phyloP scores from a whole-genome alignment of 129 eudicot species.

The Deinandra increscens region DNA sequence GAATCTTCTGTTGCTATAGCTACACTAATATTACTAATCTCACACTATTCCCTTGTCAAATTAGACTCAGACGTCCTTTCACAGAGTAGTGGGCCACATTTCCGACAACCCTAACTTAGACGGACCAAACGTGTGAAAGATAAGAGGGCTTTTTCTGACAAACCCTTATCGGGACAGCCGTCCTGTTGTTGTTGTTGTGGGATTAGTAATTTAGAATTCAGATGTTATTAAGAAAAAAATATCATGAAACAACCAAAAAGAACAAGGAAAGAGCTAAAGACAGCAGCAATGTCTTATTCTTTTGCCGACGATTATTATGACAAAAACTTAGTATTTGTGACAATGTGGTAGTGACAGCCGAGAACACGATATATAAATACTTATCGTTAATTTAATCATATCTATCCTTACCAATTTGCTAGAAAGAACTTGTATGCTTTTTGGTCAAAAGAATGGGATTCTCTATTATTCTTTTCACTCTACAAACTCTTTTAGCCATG shows the following conservation, averaged over 20 bases:
- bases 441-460: constrained; percentile 30
- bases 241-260: not conserved
- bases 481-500: constrained; percentile 35
- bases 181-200: too few species aligned
- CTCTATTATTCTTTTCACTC: constrained; percentile 33
- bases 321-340: not conserved
- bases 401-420: not conserved
- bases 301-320: not conserved
- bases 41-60: too few species aligned
- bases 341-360: not conserved
- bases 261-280: not conserved
- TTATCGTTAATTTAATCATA: not conserved
- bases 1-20: not conserved
- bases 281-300: not conserved
- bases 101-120: too few species aligned
- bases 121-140: too few species aligned
- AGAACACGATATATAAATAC: not conserved
- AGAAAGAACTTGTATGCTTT: constrained; percentile 20
- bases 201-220: too few species aligned
- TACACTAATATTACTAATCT: too few species aligned
- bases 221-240: not conserved
- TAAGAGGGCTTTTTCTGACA: too few species aligned
- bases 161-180: too few species aligned
- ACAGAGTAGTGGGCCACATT: too few species aligned
- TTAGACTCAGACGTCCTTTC: too few species aligned